phyloP scores from a whole-genome alignment of 768 basidiomycete genomes.

The Lentinula aciculospora region DNA sequence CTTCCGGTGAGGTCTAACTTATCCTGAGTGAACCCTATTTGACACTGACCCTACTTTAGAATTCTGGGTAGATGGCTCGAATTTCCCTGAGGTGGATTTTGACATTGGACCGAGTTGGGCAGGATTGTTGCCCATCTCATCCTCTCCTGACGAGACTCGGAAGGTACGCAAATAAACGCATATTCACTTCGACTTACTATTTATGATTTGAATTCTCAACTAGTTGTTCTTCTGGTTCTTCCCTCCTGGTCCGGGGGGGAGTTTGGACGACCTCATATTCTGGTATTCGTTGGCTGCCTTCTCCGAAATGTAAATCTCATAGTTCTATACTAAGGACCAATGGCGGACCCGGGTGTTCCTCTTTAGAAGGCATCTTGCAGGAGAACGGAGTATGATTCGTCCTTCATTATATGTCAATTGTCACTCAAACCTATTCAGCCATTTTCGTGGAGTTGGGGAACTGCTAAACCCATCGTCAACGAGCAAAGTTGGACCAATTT shows the following conservation, averaged over 20 bases:
- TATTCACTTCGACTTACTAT: background rate
- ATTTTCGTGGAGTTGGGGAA: slow-evolving; percentile 58
- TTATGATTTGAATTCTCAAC: background rate
- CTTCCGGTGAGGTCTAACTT: slow-evolving; percentile 39
- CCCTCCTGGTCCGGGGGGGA: slow-evolving; percentile 70
- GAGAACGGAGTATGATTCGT: slow-evolving; percentile 61
- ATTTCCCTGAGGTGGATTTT: slow-evolving; percentile 64
- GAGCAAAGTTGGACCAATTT: slow-evolving; percentile 77
- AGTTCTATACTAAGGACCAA: slow-evolving; percentile 51
- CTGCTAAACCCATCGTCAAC: slow-evolving; percentile 58
- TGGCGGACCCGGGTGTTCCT: slow-evolving; percentile 78
- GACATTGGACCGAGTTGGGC: slow-evolving; percentile 75
- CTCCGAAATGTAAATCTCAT: background rate
- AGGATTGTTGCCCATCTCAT: slow-evolving; percentile 68
- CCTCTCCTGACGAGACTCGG: slow-evolving; percentile 53
- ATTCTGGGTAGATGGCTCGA: slow-evolving; percentile 64
- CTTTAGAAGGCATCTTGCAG: slow-evolving; percentile 64
- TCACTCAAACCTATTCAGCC: slow-evolving; percentile 39
- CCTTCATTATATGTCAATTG: background rate
- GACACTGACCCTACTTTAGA: slow-evolving; percentile 28
- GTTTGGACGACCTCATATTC: slow-evolving; percentile 67
- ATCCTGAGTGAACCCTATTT: no score
- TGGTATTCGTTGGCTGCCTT: slow-evolving; percentile 36
- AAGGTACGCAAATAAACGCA: slow-evolving; percentile 34
- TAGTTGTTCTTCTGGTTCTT: slow-evolving; percentile 86